Percentiles rank a stretch among this genome's conserved stretches.
phyloP scores from a whole-genome alignment of 2,329 filamentous ascomycete species.

The Metarhizium robertsii region DNA sequence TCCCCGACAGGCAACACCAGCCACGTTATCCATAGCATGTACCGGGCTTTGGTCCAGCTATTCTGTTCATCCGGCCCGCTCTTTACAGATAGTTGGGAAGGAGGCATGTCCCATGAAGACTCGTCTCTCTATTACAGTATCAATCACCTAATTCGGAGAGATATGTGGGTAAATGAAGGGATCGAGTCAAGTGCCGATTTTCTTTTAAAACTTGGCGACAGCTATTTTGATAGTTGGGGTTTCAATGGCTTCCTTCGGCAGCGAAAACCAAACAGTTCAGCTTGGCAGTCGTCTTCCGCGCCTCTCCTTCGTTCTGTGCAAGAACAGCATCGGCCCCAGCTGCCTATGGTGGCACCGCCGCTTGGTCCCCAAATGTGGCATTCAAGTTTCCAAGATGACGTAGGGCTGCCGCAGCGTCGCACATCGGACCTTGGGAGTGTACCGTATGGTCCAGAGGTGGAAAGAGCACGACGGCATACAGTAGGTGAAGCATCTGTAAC shows the following conservation, averaged over 20 bases:
- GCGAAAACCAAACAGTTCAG: slow-evolving; percentile 3
- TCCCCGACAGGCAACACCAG: neutral
- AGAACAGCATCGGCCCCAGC: slow-evolving; percentile 6
- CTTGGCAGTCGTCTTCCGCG: slow-evolving; percentile 8
- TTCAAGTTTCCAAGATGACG: slow-evolving; percentile 9
- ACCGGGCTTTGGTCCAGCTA: slow-evolving; percentile 32
- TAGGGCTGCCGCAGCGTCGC: slow-evolving; percentile 2
- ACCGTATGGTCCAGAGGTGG: slow-evolving; percentile 6
- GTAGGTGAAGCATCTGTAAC: slow-evolving; percentile 37
- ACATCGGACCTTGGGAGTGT: slow-evolving; percentile 5
- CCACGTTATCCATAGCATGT: slow-evolving; percentile 6
- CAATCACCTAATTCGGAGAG: slow-evolving; percentile 35
- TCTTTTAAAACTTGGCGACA: slow-evolving; percentile 37
- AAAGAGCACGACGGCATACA: slow-evolving; percentile 30
- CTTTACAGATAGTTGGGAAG: slow-evolving; percentile 33
- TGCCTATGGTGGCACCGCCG: neutral
- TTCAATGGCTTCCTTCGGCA: slow-evolving; percentile 25
- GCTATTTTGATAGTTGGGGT: slow-evolving; percentile 25
- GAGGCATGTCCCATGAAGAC: slow-evolving; percentile 35
- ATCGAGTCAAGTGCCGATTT: slow-evolving; percentile 41
- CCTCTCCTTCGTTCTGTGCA: slow-evolving; percentile 3
- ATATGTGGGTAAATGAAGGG: slow-evolving; percentile 35
- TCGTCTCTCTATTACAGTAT: slow-evolving; percentile 29
- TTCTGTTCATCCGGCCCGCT: slow-evolving; percentile 35
- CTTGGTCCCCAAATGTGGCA: slow-evolving; percentile 6